Base-by-base conservation (phyloP, 495 filamentous ascomycete species). In the Parathielavia hyrcaniae region DNA sequence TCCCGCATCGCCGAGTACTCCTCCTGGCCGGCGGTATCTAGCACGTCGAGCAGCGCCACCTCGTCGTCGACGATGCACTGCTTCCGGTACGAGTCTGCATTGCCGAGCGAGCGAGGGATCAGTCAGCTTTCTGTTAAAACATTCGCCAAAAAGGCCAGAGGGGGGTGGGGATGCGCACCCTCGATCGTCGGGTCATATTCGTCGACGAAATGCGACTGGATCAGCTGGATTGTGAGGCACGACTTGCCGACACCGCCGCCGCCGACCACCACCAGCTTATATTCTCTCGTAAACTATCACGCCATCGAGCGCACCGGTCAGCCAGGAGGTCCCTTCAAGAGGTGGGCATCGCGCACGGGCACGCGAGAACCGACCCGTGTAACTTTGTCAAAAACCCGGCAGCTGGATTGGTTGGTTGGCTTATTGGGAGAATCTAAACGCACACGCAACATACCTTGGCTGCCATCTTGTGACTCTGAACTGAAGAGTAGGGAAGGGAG, bases 111-210 rank as follows among this genome's bases (percentile, higher is more conserved):
- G n/a, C 35, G 13, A 40, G 32, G 22, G 26, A 52, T 62, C 52
- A 64, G 55, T 61, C 51, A 52, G 26, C 10, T 6, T n/a, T 9
- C 48, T 20, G 49, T 26, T 39, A 30, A 13, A 17, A 32, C 55
- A 36, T 11, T 40, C 35, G 46, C 45, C 14, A 39, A 22, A n/a
- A 38, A 17, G 1, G 43, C 6, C 26, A 6, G 6, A n/a, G 50
- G 20, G 48, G 4, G 22, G 36, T 59, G 20, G 48, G 4, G 22
- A 41, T 59, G 67, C 84, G 63, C 73, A 97, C 93, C 93, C 87
- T 98, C 93, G 68, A 98, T 98, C 67, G 93, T 98, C 44, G 93
- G 93, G 74, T 98, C 93, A 74, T 98, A 98, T 73, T 98, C 93
- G 73, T 98, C 93, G 67, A 98, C 91, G 78, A 98, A 98, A 71